Base-by-base conservation (phyloP, 805 yeast genomes). In the Wickerhamiella musiphila region DNA sequence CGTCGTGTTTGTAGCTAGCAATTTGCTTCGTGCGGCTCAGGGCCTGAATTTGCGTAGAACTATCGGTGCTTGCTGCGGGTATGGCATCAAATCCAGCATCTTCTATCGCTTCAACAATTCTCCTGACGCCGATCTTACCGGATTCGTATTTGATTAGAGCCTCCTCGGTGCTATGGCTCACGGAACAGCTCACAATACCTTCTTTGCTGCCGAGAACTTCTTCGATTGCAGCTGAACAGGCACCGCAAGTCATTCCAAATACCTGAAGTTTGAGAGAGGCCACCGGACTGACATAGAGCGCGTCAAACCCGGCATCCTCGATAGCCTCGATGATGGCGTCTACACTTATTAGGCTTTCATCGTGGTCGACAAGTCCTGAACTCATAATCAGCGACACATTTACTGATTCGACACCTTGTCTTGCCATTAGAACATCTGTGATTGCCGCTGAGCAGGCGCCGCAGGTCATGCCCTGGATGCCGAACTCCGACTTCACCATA, bases 401-500 rank as follows among this genome's bases (percentile, higher is more conserved):
- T 1, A 64, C 79, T 4, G 53, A 46, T 1, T 45, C 29, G 2
- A 81, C 77, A 1, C 77, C 78, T 1, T 57, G 54, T 6, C 68
- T 34, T 1, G 47, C 47, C 34, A 60, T 54, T 18, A 81, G 46
- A 1, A 73, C 73, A 17, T 56, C 53, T 1, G 73, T 67, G 14
- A 86, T 68, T 1, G 90, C 59, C 2, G 74, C 62, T 0, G 78
- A 65, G 49, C 96, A 86, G 1, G 93, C 67, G 2, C 90, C 75
- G 48, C 95, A 86, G 2, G 96, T 84, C 95, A 84, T 86, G 2
- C 95, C 95, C 11, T 57, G 52, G 1, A 76, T 57, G 4, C 51
- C 34, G 26, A 54, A 31, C 27, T 40, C 44, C 19, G 45, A 18
- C 9, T 27, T 38, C 11, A 23, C 26, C 26, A 24, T 24, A 24